Evolutionary conservation across 805 yeast genomes (phyloP).

Genomic region (Torulaspora quercuum): DNA sequence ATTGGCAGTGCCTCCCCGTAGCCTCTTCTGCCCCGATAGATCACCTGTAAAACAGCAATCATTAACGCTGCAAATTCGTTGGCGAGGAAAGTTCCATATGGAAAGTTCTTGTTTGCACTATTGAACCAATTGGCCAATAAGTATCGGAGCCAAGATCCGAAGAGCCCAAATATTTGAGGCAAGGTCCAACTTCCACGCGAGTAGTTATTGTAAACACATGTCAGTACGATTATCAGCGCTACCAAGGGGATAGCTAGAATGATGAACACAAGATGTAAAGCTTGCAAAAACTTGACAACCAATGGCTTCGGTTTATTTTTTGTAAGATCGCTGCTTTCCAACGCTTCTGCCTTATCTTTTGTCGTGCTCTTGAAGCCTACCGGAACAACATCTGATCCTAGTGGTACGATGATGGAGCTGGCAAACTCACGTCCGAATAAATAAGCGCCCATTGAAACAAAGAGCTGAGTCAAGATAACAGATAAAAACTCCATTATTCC

Average conservation of each 20-base stretch:
- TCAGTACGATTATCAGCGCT: constrained; percentile 26
- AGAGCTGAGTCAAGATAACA: constrained; percentile 55
- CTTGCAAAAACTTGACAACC: neutral
- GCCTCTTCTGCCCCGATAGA: constrained; percentile 41
- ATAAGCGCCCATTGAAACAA: constrained; percentile 58
- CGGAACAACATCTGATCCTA: neutral
- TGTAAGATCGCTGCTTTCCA: neutral
- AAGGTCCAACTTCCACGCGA: constrained; percentile 69
- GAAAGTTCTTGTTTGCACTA: constrained; percentile 43
- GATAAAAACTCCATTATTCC: constrained; percentile 75
- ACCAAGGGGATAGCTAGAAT: constrained; percentile 26
- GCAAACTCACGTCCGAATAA: constrained; percentile 53
- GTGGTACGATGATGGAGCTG: constrained; percentile 17
- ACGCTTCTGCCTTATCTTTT: neutral
- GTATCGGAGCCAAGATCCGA: constrained; percentile 61
- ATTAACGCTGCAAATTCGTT: constrained; percentile 42
- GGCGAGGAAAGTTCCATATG: constrained; percentile 50
- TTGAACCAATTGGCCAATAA: constrained; percentile 52
- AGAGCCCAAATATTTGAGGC: constrained; percentile 62
- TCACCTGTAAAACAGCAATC: constrained; percentile 21
- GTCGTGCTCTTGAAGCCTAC: constrained; percentile 1
- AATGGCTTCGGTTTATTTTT: constrained; percentile 1
- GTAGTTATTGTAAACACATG: constrained; percentile 33
- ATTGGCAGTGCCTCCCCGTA: constrained; percentile 27
- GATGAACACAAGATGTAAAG: constrained; percentile 4